phyloP scores from a whole-genome alignment of 192 early-diverging fungal species.

The Backusella macrospora region DNA sequence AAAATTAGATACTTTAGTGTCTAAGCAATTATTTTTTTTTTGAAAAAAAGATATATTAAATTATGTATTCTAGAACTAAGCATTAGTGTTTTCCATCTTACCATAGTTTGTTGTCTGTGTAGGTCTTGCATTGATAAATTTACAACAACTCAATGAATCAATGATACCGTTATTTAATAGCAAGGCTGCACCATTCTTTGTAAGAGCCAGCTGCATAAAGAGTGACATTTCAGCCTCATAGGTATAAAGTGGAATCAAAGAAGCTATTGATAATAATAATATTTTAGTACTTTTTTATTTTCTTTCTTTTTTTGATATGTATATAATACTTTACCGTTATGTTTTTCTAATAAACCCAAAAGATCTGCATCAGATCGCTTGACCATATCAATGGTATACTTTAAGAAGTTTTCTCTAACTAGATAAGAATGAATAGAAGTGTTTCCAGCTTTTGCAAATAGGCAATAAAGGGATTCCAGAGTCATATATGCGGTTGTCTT shows the following conservation, averaged over 20 bases:
- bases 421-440: slow-evolving; percentile 29
- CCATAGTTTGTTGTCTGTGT: slow-evolving; percentile 24
- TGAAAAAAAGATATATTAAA: not conserved
- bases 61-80: too few species aligned
- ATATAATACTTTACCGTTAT: slow-evolving; percentile 35
- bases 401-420: slow-evolving; percentile 57
- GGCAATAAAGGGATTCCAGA: slow-evolving; percentile 62
- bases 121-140: slow-evolving; percentile 72
- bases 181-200: slow-evolving; percentile 72
- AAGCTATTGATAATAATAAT: slow-evolving; percentile 27
- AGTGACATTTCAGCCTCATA: slow-evolving; percentile 84
- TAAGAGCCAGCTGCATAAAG: slow-evolving; percentile 77
- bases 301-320: not conserved
- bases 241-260: slow-evolving; percentile 66
- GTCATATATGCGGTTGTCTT: slow-evolving; percentile 84
- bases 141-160: slow-evolving; percentile 72
- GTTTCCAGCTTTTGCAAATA: not conserved
- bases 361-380: slow-evolving; percentile 64
- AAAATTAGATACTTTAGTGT: not conserved
- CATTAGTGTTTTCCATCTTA: not conserved
- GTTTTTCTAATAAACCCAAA: slow-evolving; percentile 50
- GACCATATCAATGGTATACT: slow-evolving; percentile 58
- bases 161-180: slow-evolving; percentile 80
- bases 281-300: not conserved
- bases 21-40: not conserved